A percentile compares a stretch with the other conserved stretches of the same genome.
Conservation (phyloP, 2,329 filamentous ascomycete genomes). For the Cytospora schulzeri region DNA sequence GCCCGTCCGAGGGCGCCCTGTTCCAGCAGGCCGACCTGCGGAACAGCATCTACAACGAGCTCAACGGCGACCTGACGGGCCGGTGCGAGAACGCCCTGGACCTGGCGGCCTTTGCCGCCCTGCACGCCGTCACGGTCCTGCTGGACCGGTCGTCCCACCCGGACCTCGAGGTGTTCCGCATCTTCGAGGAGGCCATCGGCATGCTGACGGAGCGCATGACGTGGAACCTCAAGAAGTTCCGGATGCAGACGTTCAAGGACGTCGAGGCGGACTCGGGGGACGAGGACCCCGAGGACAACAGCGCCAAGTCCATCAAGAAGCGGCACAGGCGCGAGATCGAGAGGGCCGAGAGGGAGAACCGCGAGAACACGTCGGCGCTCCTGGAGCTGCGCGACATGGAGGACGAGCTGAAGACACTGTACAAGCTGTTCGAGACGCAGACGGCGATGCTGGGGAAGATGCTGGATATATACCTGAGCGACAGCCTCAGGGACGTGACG, state of each 20-base stretch:
- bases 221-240: constrained; percentile 62
- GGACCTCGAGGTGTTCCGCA: constrained; percentile 64
- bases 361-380: constrained; percentile 63
- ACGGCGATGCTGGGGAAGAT: constrained; percentile 51
- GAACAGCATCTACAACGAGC: constrained; percentile 66
- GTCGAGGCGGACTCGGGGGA: constrained; percentile 37
- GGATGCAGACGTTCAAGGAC: constrained; percentile 56
- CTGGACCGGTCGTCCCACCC: constrained; percentile 61
- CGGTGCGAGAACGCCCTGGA: constrained; percentile 64
- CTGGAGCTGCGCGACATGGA: constrained; percentile 66
- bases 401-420: constrained; percentile 61
- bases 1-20: constrained; percentile 55
- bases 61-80: constrained; percentile 65
- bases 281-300: constrained; percentile 40
- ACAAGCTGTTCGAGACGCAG: constrained; percentile 61
- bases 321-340: constrained; percentile 44
- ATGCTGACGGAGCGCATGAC: constrained; percentile 65
- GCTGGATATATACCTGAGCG: constrained; percentile 46
- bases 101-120: constrained; percentile 61
- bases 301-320: constrained; percentile 46
- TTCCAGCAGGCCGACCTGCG: constrained; percentile 64
- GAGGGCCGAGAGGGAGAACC: constrained; percentile 57
- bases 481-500: constrained; percentile 45
- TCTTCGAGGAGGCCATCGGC: constrained; percentile 68
- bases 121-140: constrained; percentile 64